phyloP scores from a whole-genome alignment of 345 rosid genomes.

The Moringa oleifera region DNA sequence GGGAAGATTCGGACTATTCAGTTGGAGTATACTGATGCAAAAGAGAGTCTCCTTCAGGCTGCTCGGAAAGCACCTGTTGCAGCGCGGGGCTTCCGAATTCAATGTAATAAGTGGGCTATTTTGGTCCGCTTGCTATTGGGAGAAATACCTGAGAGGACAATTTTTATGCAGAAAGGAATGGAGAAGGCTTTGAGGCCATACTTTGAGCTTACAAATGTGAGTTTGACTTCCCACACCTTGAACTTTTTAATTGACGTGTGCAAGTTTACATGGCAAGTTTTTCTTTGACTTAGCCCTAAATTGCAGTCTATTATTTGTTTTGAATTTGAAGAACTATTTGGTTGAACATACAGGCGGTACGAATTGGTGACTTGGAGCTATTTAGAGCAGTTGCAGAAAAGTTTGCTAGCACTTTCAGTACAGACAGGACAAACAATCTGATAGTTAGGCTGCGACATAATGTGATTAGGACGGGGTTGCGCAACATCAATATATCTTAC shows the following conservation, averaged over 20 bases:
- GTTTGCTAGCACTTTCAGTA: constrained; percentile 51
- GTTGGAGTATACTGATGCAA: constrained; percentile 85
- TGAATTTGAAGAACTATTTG: background rate
- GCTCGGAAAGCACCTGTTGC: constrained; percentile 87
- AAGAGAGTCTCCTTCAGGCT: constrained; percentile 84
- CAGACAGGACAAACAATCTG: constrained; percentile 61
- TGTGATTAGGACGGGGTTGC: constrained; percentile 75
- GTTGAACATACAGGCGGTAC: constrained; percentile 57
- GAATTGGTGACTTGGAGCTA: constrained; percentile 88
- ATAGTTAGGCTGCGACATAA: constrained; percentile 76
- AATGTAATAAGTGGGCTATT: constrained; percentile 82
- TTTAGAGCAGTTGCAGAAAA: constrained; percentile 66
- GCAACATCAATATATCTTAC: constrained; percentile 76
- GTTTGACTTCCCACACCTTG: constrained; percentile 16
- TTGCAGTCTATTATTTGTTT: background rate
- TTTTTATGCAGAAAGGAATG: constrained; percentile 87
- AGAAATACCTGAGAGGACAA: constrained; percentile 80
- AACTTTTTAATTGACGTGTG: background rate
- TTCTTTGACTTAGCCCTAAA: background rate
- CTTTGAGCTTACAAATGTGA: constrained; percentile 86
- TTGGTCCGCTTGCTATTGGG: constrained; percentile 72
- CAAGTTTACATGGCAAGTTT: background rate
- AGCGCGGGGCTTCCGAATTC: constrained; percentile 69
- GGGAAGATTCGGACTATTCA: constrained; percentile 88
- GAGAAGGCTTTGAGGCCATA: constrained; percentile 77